Evolutionary conservation across 2,329 filamentous ascomycete species (phyloP).

Genomic region (Drechslerella dactyloides): DNA sequence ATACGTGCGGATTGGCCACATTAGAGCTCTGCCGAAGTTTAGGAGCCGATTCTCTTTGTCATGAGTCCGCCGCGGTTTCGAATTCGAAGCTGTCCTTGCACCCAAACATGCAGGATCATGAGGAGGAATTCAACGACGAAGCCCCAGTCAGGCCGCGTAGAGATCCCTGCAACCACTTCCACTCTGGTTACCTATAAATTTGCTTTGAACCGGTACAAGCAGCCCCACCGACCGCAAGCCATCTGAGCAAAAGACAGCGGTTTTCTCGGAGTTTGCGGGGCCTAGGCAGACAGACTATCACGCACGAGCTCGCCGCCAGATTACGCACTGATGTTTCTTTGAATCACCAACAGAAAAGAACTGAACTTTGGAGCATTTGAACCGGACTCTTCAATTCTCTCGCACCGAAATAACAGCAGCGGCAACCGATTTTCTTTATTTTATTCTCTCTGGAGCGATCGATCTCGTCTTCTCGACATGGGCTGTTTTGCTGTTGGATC

Average conservation of each 20-base stretch:
- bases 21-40: constrained; percentile 16
- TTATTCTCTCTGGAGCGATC: constrained; percentile 7
- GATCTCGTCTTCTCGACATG: constrained; percentile 14
- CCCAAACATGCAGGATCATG: constrained; percentile 27
- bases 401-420: constrained; percentile 22
- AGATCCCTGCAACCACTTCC: constrained; percentile 48
- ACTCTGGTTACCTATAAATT: constrained; percentile 48
- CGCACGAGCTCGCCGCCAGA: constrained; percentile 45
- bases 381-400: constrained; percentile 16
- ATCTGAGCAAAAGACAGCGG: constrained; percentile 42
- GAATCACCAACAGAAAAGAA: constrained; percentile 39
- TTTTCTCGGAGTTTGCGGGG: constrained; percentile 49
- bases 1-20: constrained; percentile 5
- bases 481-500: constrained; percentile 41
- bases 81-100: constrained; percentile 20
- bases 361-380: constrained; percentile 28
- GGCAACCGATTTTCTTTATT: constrained; percentile 18
- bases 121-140: constrained; percentile 47
- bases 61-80: background rate
- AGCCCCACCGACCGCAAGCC: constrained; percentile 45
- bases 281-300: constrained; percentile 47
- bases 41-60: constrained; percentile 19
- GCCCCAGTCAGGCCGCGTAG: constrained; percentile 44
- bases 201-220: constrained; percentile 41
- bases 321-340: constrained; percentile 49